Evolutionary conservation across 176 grass and related monocot species (phyloP).

Genomic region (Cymbopogon citratus): DNA sequence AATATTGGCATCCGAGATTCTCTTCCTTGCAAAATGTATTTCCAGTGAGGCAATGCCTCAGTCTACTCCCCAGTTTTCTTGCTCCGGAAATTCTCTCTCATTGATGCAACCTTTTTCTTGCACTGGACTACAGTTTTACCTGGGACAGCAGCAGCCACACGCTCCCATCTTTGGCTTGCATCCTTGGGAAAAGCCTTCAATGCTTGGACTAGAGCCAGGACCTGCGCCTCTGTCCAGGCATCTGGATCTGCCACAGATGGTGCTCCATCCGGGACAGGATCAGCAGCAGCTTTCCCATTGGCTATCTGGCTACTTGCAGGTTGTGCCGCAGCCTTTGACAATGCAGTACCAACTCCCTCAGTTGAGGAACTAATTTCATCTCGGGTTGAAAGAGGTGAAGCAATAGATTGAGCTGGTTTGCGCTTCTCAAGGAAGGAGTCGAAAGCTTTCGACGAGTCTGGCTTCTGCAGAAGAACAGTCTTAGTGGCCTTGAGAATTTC

Average conservation of each 20-base stretch:
- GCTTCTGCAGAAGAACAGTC: conserved; percentile 89
- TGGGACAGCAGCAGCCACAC: conserved; percentile 84
- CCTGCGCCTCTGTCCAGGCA: conserved; percentile 78
- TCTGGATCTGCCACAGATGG: conserved; percentile 53
- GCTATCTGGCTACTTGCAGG: conserved; percentile 29
- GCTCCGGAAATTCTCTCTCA: conserved; percentile 82
- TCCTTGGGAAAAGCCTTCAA: conserved; percentile 96
- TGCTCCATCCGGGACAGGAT: conserved; percentile 34
- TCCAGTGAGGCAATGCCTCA: not conserved
- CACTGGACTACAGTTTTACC: conserved; percentile 93
- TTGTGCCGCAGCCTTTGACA: conserved; percentile 23
- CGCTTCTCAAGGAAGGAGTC: conserved; percentile 98
- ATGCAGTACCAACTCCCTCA: conserved; percentile 25
- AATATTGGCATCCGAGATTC: conserved; percentile 5
- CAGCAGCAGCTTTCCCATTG: conserved; percentile 27
- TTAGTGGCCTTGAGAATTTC: conserved; percentile 97
- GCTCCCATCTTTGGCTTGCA: conserved; percentile 90
- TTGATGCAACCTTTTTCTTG: conserved; percentile 83
- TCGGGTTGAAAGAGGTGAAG: conserved; percentile 74
- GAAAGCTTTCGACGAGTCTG: conserved; percentile 92
- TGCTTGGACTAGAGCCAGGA: conserved; percentile 82
- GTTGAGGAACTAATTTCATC: conserved; percentile 27
- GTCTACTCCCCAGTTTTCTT: conserved; percentile 69
- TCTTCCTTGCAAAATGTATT: not conserved
- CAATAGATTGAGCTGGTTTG: conserved; percentile 64